Conservation (phyloP, 208 protist genomes). For the Vickermania spadyakhi region DNA sequence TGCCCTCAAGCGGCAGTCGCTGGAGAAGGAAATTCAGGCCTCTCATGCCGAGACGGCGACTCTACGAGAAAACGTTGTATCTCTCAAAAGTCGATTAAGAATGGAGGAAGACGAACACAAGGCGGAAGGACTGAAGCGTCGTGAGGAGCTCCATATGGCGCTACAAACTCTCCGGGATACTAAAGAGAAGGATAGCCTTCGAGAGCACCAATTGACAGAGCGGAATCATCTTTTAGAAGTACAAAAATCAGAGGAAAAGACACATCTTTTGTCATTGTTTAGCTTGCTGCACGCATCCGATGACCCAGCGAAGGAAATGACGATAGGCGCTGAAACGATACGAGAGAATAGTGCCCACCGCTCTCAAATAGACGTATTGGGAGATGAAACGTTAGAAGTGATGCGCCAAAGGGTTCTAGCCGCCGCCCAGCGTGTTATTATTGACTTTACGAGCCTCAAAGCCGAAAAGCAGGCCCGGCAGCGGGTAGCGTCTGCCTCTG, state of each 20-base stretch:
- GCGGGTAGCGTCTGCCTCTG: too few species aligned
- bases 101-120: background rate
- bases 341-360: too few species aligned
- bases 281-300: too few species aligned
- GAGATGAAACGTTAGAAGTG: background rate
- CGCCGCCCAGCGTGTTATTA: background rate
- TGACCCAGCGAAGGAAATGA: too few species aligned
- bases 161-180: background rate
- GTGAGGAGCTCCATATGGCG: background rate
- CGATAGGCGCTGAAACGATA: too few species aligned
- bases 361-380: too few species aligned
- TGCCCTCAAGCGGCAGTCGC: conserved; percentile 6
- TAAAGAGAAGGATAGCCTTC: background rate
- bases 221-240: background rate
- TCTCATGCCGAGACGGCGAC: conserved; percentile 5
- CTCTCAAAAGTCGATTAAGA: background rate
- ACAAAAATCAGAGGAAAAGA: background rate
- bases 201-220: background rate
- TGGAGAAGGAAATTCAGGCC: background rate
- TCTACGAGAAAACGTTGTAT: conserved; percentile 9
- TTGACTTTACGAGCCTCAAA: background rate
- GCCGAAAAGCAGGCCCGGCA: too few species aligned
- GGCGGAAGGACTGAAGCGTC: background rate
- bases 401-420: background rate
- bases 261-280: background rate